Percentiles rank a stretch among this genome's conserved stretches.
phyloP scores from a whole-genome alignment of 805 yeast species.

The Suhomyces pyralidae region DNA sequence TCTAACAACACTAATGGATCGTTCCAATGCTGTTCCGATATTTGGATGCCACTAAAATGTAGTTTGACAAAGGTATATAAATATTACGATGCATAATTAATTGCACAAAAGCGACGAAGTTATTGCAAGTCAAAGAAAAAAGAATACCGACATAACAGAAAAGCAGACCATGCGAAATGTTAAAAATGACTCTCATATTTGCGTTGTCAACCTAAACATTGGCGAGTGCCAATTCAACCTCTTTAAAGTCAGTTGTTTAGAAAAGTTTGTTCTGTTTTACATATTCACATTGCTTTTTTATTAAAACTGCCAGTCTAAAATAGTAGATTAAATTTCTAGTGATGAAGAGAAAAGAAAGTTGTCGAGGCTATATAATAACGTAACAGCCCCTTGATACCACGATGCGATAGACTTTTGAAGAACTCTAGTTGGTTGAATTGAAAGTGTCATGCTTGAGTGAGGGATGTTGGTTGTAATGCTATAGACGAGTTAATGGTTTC shows the following conservation, averaged over 20 bases:
- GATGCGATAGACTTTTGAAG: neutral
- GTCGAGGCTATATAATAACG: neutral
- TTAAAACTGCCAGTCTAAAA: constrained; percentile 3
- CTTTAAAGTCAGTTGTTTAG: no score
- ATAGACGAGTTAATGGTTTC: constrained; percentile 37
- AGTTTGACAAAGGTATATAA: neutral
- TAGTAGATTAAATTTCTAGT: neutral
- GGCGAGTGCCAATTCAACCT: no score
- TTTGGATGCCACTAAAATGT: neutral
- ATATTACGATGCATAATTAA: no score
- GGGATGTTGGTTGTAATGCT: constrained; percentile 61
- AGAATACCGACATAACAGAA: neutral
- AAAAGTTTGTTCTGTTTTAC: no score
- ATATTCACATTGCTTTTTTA: constrained; percentile 27
- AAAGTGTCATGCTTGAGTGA: constrained; percentile 73
- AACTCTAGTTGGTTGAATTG: constrained; percentile 49
- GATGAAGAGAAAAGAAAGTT: neutral
- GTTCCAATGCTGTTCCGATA: neutral
- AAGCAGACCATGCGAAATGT: neutral
- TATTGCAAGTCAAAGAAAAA: neutral
- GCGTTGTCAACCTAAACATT: no score
- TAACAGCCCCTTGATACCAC: neutral
- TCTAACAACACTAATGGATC: neutral
- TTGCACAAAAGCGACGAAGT: no score
- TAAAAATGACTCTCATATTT: no score